phyloP scores from a whole-genome alignment of 2,329 filamentous ascomycete genomes.

The Thermothelomyces thermophilus region DNA sequence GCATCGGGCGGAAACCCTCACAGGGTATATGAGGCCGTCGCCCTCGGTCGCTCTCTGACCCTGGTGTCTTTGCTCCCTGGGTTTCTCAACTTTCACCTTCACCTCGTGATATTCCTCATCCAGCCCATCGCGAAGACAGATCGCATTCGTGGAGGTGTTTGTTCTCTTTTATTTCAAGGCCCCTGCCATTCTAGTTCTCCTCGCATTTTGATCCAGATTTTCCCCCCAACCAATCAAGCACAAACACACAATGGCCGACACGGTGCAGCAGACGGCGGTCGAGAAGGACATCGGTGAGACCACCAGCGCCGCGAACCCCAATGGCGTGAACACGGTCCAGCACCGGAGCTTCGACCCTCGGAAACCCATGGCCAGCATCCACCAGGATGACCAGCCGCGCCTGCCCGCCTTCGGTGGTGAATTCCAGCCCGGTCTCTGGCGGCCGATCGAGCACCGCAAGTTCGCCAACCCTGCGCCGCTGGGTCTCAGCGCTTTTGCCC shows the following conservation, averaged over 20 bases:
- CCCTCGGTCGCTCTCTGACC: neutral
- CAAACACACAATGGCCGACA: slow-evolving; percentile 17
- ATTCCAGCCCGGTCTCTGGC: slow-evolving; percentile 64
- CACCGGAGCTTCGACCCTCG: slow-evolving; percentile 30
- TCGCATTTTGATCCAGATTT: no score
- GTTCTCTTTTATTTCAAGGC: no score
- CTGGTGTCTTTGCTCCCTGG: neutral
- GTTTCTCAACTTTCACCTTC: neutral
- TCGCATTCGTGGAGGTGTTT: neutral
- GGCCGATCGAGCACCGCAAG: slow-evolving; percentile 58
- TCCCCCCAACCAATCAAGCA: neutral
- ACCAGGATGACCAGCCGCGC: slow-evolving; percentile 29
- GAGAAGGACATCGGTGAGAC: slow-evolving; percentile 22
- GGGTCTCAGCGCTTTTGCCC: slow-evolving; percentile 70
- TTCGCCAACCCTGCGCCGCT: slow-evolving; percentile 75
- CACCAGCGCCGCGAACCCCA: slow-evolving; percentile 14
- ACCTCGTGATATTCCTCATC: neutral
- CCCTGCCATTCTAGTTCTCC: no score
- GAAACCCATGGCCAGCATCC: slow-evolving; percentile 36
- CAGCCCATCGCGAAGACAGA: neutral
- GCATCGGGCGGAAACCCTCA: neutral
- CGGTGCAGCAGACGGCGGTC: neutral
- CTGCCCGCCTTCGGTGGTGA: slow-evolving; percentile 63
- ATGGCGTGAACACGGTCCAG: slow-evolving; percentile 20
- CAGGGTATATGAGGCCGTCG: slow-evolving; percentile 9